A percentile compares a stretch with the other conserved stretches of the same genome.
Evolutionary conservation across 345 rosid species (phyloP).

Genomic region (Brassica juncea): DNA sequence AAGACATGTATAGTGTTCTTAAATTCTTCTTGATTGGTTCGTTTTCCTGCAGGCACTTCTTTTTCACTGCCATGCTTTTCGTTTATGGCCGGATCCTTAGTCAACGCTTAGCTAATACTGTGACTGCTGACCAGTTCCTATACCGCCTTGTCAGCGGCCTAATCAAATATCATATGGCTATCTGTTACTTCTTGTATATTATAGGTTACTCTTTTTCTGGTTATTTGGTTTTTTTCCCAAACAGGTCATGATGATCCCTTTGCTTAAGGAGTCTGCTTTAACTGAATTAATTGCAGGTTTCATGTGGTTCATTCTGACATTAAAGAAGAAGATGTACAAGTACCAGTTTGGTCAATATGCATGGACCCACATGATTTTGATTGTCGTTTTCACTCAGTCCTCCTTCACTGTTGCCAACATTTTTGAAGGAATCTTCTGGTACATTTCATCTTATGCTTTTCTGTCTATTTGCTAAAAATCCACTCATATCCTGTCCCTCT

Average conservation of each 20-base stretch:
- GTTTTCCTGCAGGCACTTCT: constrained; percentile 71
- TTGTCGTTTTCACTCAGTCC: constrained; percentile 92
- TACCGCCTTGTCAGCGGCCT: constrained; percentile 76
- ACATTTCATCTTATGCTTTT: neutral
- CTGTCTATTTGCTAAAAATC: no score
- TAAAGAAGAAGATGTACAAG: constrained; percentile 99
- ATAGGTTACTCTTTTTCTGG: constrained; percentile 52
- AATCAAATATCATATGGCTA: constrained; percentile 89
- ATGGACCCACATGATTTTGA: constrained; percentile 98
- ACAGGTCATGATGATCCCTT: no score
- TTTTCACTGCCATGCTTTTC: constrained; percentile 95
- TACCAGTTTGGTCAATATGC: constrained; percentile 99
- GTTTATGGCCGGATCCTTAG: constrained; percentile 95
- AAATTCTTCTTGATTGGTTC: neutral
- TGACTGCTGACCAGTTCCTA: constrained; percentile 73
- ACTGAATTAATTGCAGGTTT: constrained; percentile 59
- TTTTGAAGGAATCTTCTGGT: constrained; percentile 99
- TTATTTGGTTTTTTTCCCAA: no score
- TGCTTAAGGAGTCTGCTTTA: neutral
- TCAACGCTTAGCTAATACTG: constrained; percentile 88
- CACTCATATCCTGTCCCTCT: neutral
- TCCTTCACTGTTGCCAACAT: constrained; percentile 99
- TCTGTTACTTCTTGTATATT: constrained; percentile 84
- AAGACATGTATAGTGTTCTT: neutral
- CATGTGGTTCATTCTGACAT: constrained; percentile 96